Evolutionary conservation across 1,139 yeast species (phyloP).

Genomic region (Schizosaccharomyces versatilis): DNA sequence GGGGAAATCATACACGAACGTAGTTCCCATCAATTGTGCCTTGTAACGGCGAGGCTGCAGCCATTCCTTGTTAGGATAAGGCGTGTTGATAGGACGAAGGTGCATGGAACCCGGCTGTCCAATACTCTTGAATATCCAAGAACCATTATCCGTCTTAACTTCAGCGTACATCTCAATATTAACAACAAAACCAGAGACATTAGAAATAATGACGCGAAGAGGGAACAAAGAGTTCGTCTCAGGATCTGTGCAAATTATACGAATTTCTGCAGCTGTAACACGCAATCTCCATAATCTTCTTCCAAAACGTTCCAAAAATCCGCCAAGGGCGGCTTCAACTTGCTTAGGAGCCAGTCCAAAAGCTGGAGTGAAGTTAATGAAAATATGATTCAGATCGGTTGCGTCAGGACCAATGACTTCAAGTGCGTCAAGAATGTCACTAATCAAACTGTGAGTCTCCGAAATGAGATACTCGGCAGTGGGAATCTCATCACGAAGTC

Average conservation of each 20-base stretch:
- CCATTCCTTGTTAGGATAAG: constrained; percentile 93
- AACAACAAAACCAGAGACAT: constrained; percentile 91
- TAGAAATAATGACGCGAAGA: constrained; percentile 83
- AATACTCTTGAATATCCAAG: constrained; percentile 89
- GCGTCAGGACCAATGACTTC: constrained; percentile 87
- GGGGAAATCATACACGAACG: constrained; percentile 95
- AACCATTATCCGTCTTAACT: constrained; percentile 56
- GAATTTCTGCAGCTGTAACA: constrained; percentile 89
- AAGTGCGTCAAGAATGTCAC: constrained; percentile 81
- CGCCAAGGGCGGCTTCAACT: constrained; percentile 93
- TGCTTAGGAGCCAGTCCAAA: constrained; percentile 86
- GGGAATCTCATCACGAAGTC: constrained; percentile 75
- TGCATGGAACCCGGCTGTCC: constrained; percentile 88
- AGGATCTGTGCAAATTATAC: constrained; percentile 86
- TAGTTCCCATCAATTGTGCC: constrained; percentile 95
- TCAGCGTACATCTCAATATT: constrained; percentile 87
- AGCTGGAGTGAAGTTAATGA: constrained; percentile 85
- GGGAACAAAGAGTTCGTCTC: constrained; percentile 77
- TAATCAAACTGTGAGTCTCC: constrained; percentile 87
- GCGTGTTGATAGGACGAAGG: constrained; percentile 80
- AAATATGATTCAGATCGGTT: constrained; percentile 87
- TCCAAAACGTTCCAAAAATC: constrained; percentile 92
- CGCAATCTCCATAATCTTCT: constrained; percentile 91
- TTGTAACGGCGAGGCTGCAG: constrained; percentile 94
- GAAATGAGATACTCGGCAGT: constrained; percentile 85